Conservation (phyloP, 441 rosid genomes). For the Corymbia citriodora region DNA sequence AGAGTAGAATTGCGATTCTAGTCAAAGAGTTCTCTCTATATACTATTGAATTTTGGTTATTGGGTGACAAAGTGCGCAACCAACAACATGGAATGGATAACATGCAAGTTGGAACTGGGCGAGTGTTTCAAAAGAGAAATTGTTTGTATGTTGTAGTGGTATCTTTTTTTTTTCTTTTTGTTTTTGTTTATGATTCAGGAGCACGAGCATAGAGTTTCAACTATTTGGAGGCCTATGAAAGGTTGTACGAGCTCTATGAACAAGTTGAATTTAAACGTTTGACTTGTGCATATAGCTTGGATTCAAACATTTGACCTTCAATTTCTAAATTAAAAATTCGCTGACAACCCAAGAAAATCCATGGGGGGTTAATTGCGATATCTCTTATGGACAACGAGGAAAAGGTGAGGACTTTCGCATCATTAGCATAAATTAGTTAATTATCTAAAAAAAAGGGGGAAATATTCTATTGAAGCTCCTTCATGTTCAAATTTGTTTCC, state of each 20-base stretch:
- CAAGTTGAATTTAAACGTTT: not conserved
- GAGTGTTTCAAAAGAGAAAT: not conserved
- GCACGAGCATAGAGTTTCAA: not conserved
- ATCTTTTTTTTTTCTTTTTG: not conserved
- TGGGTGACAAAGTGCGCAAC: not conserved
- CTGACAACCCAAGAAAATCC: not conserved
- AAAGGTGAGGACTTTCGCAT: not conserved
- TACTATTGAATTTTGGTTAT: not conserved
- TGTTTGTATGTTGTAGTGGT: not conserved
- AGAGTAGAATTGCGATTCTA: not conserved
- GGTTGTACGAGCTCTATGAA: not conserved
- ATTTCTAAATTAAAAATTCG: not conserved
- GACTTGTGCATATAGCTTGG: not conserved
- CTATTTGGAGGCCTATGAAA: not conserved
- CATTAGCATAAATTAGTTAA: not conserved
- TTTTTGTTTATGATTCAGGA: not conserved
- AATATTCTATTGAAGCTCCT: not conserved
- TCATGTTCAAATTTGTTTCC: not conserved
- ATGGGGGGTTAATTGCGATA: not conserved
- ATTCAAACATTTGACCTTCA: not conserved
- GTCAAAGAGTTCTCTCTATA: not conserved
- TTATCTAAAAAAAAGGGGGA: not conserved
- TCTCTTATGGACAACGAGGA: not conserved
- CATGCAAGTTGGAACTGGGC: not conserved
- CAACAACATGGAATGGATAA: not conserved